Evolutionary conservation across 2,329 filamentous ascomycete species (phyloP).

Genomic region (Pezicula radicicola): DNA sequence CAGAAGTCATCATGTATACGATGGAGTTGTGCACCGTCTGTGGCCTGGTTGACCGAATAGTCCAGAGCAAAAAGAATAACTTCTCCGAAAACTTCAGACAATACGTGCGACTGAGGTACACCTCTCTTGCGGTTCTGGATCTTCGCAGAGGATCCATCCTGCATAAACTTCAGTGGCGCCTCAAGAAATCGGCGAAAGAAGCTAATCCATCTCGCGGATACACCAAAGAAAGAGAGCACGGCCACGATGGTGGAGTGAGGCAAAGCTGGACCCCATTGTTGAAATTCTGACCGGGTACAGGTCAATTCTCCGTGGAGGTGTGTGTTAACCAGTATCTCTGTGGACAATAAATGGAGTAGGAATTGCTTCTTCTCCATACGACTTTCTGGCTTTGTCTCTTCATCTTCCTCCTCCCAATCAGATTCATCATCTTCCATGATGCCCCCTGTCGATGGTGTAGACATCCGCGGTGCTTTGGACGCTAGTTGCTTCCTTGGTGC

Average conservation of each 20-base stretch:
- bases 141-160: conserved; percentile 42
- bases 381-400: conserved; percentile 9
- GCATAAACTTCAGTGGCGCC: conserved; percentile 55
- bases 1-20: conserved; percentile 65
- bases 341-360: conserved; percentile 52
- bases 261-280: conserved; percentile 54
- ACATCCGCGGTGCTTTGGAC: conserved; percentile 78
- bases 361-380: conserved; percentile 52
- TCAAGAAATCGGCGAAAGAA: conserved; percentile 61
- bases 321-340: conserved; percentile 51
- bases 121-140: conserved; percentile 50
- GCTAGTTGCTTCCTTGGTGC: conserved; percentile 88
- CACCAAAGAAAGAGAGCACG: conserved; percentile 56
- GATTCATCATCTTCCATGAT: not conserved
- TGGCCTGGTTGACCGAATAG: conserved; percentile 58
- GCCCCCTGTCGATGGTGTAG: not conserved
- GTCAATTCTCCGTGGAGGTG: conserved; percentile 49
- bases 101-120: conserved; percentile 54
- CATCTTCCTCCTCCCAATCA: not conserved
- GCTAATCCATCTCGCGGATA: conserved; percentile 51
- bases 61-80: conserved; percentile 62
- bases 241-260: conserved; percentile 56
- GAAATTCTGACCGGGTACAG: conserved; percentile 54
- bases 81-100: conserved; percentile 60
- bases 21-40: conserved; percentile 51